Base-by-base conservation (phyloP, 192 early-diverging fungal species). In the Entomortierella chlamydospora region DNA sequence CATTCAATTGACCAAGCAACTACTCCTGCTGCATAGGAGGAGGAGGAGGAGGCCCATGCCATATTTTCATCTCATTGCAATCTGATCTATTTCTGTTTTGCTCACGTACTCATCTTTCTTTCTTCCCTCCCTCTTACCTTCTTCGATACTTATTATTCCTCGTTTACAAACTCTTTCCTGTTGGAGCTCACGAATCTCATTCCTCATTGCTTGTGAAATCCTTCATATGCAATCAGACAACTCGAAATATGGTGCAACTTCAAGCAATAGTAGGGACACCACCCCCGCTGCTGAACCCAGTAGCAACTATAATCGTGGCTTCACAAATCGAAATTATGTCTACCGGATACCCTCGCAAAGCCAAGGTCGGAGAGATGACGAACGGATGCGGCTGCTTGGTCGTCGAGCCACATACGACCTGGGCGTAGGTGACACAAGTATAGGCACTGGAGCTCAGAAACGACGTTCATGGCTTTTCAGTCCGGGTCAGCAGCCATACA, bases 191-290 rank as follows among this genome's bases (percentile, higher is more conserved):
- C 12, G 52, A 34, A 50, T 59, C 15, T 57, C 57, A 53, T 47
- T 42, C 17, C 47, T 12, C 53, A 23, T n/a, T 33, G 2, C 20
- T 17, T 11, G 18, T 30, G 0, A 26, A 10, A 18, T 50, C 28
- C 18, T 11, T 62, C 25, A 17, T 47, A 57, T 72, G 70, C 70
- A 72, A 23, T 17, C 28, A 17, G 63, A 73, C 50, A n/a, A 64
- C 63, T 57, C 70, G 28, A 39, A 51, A 25, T 72, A 72, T 28
- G 61, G 70, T 20, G 52, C 71, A 23, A 52, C 69, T 4, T 43
- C 58, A 11, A 20, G 20, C 18, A 57, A 70, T 5, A 61, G 68
- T 26, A 37, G 58, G 33, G 42, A 47, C 26, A 45, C 69, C 20
- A 62, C 51, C 53, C 49, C 56, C 2, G 66, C 41, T 50, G 56